Conservation (phyloP, 805 yeast species). For the Candida vaughaniae region DNA sequence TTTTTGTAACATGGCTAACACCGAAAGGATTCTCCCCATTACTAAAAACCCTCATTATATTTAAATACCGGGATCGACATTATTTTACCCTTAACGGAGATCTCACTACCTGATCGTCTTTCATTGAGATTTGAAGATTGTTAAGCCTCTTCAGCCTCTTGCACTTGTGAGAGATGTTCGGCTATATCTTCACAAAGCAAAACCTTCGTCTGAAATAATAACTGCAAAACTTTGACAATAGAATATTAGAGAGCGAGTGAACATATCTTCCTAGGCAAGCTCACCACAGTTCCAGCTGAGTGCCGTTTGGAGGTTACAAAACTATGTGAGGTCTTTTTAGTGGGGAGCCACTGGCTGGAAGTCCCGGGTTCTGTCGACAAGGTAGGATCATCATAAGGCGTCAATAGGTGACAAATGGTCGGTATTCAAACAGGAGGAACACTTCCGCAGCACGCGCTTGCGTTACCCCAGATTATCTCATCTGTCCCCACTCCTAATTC, state of each 20-base stretch:
- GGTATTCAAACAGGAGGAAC: too few species aligned
- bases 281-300: conserved; percentile 21
- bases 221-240: conserved; percentile 20
- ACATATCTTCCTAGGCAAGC: conserved; percentile 27
- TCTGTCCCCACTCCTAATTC: too few species aligned
- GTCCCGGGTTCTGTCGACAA: conserved; percentile 24
- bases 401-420: too few species aligned
- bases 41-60: conserved; percentile 28
- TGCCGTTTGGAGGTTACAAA: conserved; percentile 25
- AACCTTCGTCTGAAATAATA: conserved; percentile 25
- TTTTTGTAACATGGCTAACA: conserved; percentile 18
- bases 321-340: conserved; percentile 19
- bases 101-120: conserved; percentile 33
- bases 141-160: conserved; percentile 21
- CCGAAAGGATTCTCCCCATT: conserved; percentile 31
- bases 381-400: too few species aligned
- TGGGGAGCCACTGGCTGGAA: conserved; percentile 23
- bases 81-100: conserved; percentile 37
- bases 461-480: too few species aligned
- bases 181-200: conserved; percentile 34
- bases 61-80: conserved; percentile 34
- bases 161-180: conserved; percentile 17
- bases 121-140: conserved; percentile 19
- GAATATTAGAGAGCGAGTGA: conserved; percentile 31
- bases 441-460: too few species aligned